A percentile compares a stretch with the other conserved stretches of the same genome.
Conservation (phyloP, 331 rosid species). For the Rosa hybrid region DNA sequence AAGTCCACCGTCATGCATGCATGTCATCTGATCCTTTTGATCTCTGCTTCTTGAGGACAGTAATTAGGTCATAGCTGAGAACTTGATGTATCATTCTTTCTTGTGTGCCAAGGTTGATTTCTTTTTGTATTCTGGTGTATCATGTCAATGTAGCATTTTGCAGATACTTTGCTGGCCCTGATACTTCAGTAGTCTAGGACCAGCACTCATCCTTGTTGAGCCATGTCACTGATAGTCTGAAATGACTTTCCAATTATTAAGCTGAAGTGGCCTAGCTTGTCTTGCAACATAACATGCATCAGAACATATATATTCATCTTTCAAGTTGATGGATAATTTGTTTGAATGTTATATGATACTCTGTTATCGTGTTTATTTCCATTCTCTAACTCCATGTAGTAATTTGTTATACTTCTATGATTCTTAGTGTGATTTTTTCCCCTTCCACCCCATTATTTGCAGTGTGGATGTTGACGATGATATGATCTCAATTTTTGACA, state of each 20-base stretch:
- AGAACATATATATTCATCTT: not conserved
- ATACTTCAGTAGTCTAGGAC: not conserved
- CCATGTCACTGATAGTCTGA: not conserved
- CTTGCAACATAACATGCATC: not conserved
- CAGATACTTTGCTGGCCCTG: not conserved
- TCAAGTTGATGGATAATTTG: not conserved
- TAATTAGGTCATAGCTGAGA: not conserved
- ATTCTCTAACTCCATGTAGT: not conserved
- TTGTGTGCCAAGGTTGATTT: slow-evolving; percentile 9
- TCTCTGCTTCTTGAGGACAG: not conserved
- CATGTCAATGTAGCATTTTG: not conserved
- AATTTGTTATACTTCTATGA: not conserved
- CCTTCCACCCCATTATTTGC: slow-evolving; percentile 27
- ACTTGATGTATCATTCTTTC: not conserved
- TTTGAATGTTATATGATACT: not conserved
- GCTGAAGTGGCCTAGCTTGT: not conserved
- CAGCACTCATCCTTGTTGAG: not conserved
- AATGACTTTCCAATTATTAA: not conserved
- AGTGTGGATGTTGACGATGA: slow-evolving; percentile 39
- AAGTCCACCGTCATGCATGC: not conserved
- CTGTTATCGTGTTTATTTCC: not conserved
- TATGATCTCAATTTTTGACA: slow-evolving; percentile 56
- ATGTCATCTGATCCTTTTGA: not conserved
- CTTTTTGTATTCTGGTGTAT: not conserved
- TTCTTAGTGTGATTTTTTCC: not conserved